Conservation (phyloP, 352 stramenopile species). For the Pythium sukuiense region DNA sequence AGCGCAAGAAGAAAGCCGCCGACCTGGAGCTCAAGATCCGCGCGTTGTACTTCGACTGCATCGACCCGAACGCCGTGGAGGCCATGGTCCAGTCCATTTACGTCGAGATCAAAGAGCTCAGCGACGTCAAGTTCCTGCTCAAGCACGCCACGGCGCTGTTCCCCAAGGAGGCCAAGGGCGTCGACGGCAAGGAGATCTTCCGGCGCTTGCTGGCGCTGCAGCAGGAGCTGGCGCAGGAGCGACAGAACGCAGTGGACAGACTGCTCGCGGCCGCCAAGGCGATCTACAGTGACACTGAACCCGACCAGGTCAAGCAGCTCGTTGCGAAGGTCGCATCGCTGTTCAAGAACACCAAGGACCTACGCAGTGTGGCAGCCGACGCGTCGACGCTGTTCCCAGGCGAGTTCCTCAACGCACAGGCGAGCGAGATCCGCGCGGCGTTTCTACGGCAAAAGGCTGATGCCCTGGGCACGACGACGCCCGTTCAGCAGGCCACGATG, state of each 20-base stretch:
- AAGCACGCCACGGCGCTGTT: conserved; percentile 71
- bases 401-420: conserved; percentile 78
- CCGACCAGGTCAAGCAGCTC: conserved; percentile 56
- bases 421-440: conserved; percentile 48
- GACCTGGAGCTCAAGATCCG: conserved; percentile 90
- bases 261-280: conserved; percentile 53
- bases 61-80: conserved; percentile 81
- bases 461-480: conserved; percentile 31
- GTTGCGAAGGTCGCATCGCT: conserved; percentile 53
- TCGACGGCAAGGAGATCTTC: conserved; percentile 65
- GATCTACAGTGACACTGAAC: conserved; percentile 83
- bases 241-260: conserved; percentile 63
- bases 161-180: conserved; percentile 54
- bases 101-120: conserved; percentile 58
- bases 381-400: conserved; percentile 66
- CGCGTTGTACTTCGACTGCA: conserved; percentile 89
- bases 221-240: conserved; percentile 61
- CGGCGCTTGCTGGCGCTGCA: conserved; percentile 60
- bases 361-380: conserved; percentile 83
- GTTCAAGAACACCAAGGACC: conserved; percentile 88
- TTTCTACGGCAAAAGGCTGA: conserved; percentile 64
- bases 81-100: conserved; percentile 84
- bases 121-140: conserved; percentile 85
- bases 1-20: conserved; percentile 76
- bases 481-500: neutral